Percentiles rank a stretch among this genome's conserved stretches.
phyloP scores from a whole-genome alignment of 768 basidiomycete species.

The Flagelloscypha sp. region DNA sequence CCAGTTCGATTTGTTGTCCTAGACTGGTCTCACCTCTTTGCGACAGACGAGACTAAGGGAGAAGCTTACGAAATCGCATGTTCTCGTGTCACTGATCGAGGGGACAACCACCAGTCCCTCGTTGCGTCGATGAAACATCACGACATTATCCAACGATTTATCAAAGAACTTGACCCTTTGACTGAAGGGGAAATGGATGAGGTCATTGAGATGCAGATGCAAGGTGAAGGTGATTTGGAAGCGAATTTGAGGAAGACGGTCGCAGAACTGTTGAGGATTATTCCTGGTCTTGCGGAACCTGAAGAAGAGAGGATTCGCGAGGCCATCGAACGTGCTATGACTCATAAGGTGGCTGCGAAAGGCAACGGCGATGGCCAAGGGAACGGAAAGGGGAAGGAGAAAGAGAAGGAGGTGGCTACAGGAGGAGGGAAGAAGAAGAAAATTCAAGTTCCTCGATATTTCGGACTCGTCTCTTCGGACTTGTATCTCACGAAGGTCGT shows the following conservation, averaged over 20 bases:
- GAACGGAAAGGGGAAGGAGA: slow-evolving; percentile 27
- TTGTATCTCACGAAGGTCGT: slow-evolving; percentile 50
- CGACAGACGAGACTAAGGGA: too few relatives aligned
- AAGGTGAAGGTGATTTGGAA: slow-evolving; percentile 51
- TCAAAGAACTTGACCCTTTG: slow-evolving; percentile 56
- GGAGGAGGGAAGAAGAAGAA: slow-evolving; percentile 25
- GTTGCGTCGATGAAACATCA: slow-evolving; percentile 62
- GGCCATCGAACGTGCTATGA: slow-evolving; percentile 39
- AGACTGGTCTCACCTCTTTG: slow-evolving; percentile 76
- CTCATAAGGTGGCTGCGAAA: slow-evolving; percentile 37
- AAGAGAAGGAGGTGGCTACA: slow-evolving; percentile 18
- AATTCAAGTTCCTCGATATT: slow-evolving; percentile 53
- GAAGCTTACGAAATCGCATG: too few relatives aligned
- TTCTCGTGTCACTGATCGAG: slow-evolving; percentile 68
- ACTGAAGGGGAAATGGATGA: slow-evolving; percentile 55
- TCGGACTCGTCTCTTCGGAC: slow-evolving; percentile 69
- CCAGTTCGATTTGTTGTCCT: slow-evolving; percentile 75
- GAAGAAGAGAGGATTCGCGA: slow-evolving; percentile 45
- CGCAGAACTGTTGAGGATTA: slow-evolving; percentile 45
- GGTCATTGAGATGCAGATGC: slow-evolving; percentile 57
- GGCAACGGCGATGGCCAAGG: slow-evolving; percentile 27
- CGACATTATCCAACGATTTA: slow-evolving; percentile 74
- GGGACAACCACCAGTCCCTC: slow-evolving; percentile 80
- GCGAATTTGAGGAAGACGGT: slow-evolving; percentile 35
- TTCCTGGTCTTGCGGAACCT: slow-evolving; percentile 49